These are phyloP conservation scores for Gelatoporia subvermispora DNA, from an alignment of 768 basidiomycete genomes.

Conservation along the genomic window DNA sequence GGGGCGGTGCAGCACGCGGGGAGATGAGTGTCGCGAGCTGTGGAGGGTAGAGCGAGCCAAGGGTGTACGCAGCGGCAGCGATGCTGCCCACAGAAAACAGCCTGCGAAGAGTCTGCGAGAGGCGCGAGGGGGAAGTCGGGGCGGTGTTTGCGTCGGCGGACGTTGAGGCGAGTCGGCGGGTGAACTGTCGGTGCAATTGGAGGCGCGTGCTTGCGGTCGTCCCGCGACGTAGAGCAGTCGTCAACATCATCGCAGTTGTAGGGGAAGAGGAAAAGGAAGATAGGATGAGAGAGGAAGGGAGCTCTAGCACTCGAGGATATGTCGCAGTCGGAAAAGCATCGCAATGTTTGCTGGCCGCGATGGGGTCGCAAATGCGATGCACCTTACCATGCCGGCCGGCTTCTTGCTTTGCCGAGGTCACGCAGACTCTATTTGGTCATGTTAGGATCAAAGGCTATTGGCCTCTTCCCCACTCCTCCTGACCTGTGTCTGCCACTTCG, in stretches of 20 bases:
- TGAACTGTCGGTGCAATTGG: neutral
- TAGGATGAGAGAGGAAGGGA: too few species aligned
- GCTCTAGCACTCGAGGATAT: too few species aligned
- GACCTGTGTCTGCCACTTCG: too few species aligned
- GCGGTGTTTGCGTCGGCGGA: slow-evolving; percentile 3
- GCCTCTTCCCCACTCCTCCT: slow-evolving; percentile 7
- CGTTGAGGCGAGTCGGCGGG: slow-evolving; percentile 2
- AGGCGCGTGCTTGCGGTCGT: too few species aligned
- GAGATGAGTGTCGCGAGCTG: slow-evolving; percentile 61
- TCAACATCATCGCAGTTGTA: too few species aligned
- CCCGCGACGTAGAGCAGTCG: too few species aligned
- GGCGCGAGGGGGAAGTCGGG: slow-evolving; percentile 1
- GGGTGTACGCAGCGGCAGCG: slow-evolving; percentile 31
- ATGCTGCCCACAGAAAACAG: slow-evolving; percentile 9
- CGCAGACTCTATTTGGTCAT: slow-evolving; percentile 4
- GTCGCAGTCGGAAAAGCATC: too few species aligned
- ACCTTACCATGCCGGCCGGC: too few species aligned
- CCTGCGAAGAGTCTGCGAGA: slow-evolving; percentile 8
- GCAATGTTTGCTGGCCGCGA: too few species aligned
- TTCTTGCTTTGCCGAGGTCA: too few species aligned
- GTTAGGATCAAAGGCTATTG: slow-evolving; percentile 10
- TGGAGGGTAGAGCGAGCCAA: slow-evolving; percentile 71
- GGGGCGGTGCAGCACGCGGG: slow-evolving; percentile 73
- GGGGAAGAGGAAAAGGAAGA: too few species aligned
- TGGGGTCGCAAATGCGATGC: too few species aligned